Evolutionary conservation across 768 basidiomycete species (phyloP).

Genomic region (Naganishia antarctica): DNA sequence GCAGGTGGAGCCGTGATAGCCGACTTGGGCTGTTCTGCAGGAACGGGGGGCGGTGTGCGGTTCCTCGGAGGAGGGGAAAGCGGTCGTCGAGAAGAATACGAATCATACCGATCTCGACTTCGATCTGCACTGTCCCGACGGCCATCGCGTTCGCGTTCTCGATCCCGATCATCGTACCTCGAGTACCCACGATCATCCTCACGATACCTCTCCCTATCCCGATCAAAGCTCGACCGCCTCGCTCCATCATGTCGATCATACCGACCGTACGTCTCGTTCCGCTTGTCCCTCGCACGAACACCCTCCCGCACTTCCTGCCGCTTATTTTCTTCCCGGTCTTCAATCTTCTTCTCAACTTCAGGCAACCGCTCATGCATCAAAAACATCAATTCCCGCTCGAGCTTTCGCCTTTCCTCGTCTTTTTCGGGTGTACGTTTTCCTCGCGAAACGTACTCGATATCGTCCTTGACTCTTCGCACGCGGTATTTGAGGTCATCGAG

Average conservation of each 20-base stretch:
- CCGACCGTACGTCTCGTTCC: constrained; percentile 63
- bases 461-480: constrained; percentile 80
- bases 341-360: constrained; percentile 77
- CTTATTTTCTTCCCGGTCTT: constrained; percentile 69
- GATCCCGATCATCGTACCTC: constrained; percentile 52
- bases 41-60: constrained; percentile 54
- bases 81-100: constrained; percentile 45
- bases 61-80: constrained; percentile 40
- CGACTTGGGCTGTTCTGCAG: constrained; percentile 31
- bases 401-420: constrained; percentile 76
- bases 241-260: constrained; percentile 51
- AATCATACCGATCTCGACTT: constrained; percentile 37
- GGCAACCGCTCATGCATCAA: constrained; percentile 89
- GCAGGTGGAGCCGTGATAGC: constrained; percentile 52
- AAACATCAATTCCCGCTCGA: constrained; percentile 79
- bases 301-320: constrained; percentile 74
- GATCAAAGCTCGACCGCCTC: constrained; percentile 31
- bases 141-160: constrained; percentile 53
- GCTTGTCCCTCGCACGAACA: constrained; percentile 69
- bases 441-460: constrained; percentile 77
- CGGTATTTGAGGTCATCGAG: constrained; percentile 77
- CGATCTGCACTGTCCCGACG: constrained; percentile 38
- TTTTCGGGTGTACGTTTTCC: constrained; percentile 66
- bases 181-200: constrained; percentile 54
- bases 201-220: constrained; percentile 46